phyloP scores from a whole-genome alignment of 305 asterid species.

The Fraxinus platypoda region DNA sequence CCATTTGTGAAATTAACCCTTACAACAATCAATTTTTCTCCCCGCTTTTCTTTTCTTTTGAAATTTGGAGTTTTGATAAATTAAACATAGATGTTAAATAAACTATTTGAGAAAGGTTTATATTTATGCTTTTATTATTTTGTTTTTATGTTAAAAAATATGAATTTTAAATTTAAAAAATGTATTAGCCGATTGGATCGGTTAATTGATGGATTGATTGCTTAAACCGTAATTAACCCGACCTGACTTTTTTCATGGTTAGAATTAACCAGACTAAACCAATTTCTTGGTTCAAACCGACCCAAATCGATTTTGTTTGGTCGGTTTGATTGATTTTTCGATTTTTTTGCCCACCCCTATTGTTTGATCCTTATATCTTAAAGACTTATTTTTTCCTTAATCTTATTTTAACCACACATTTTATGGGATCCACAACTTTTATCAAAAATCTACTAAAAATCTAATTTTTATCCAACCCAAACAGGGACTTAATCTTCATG shows the following conservation, averaged over 20 bases:
- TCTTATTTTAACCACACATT: background rate
- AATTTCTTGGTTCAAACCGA: background rate
- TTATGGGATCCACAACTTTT: background rate
- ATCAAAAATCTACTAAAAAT: too few relatives aligned
- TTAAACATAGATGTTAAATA: too few relatives aligned
- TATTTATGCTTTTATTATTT: too few relatives aligned
- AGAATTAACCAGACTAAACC: background rate
- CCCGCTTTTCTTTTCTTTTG: background rate
- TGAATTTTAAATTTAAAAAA: too few relatives aligned
- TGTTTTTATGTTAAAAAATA: too few relatives aligned
- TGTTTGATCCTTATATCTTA: background rate
- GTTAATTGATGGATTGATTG: background rate
- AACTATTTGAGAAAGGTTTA: too few relatives aligned
- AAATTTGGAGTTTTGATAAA: background rate
- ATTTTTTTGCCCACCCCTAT: background rate
- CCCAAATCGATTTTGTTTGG: too few relatives aligned
- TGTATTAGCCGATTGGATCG: too few relatives aligned
- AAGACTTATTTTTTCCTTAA: background rate
- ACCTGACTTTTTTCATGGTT: background rate
- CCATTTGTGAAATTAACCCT: background rate
- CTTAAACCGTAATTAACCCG: background rate
- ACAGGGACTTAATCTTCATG: background rate
- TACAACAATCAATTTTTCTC: too few relatives aligned
- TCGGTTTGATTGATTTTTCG: too few relatives aligned
- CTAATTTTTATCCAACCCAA: background rate